phyloP scores from a whole-genome alignment of 257 asterid genomes.

The Craterostigma plantagineum region DNA sequence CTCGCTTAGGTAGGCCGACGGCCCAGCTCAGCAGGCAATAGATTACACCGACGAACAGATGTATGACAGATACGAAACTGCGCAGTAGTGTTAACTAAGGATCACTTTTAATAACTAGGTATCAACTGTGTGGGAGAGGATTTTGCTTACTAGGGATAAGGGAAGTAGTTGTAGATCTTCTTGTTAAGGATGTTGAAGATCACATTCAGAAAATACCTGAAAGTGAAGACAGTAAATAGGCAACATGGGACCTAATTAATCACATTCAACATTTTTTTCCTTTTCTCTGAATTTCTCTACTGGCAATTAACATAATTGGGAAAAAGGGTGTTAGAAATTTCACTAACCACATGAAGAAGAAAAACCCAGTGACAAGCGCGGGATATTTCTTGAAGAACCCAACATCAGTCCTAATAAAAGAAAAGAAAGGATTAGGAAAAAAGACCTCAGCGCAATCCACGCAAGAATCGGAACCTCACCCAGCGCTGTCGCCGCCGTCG shows the following conservation, averaged over 20 bases:
- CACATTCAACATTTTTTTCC: too few species aligned
- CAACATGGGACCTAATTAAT: too few species aligned
- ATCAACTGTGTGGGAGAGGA: slow-evolving; percentile 6
- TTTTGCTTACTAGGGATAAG: too few species aligned
- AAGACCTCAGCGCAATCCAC: slow-evolving; percentile 11
- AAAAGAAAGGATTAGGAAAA: slow-evolving; percentile 1
- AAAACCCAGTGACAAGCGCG: slow-evolving; percentile 68
- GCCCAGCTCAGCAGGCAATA: slow-evolving; percentile 57
- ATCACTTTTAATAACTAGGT: not conserved
- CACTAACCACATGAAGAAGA: slow-evolving; percentile 96
- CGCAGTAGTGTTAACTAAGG: slow-evolving; percentile 6
- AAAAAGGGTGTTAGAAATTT: slow-evolving; percentile 1
- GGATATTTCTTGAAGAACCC: slow-evolving; percentile 73
- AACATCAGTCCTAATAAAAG: slow-evolving; percentile 43
- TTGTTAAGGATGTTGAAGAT: slow-evolving; percentile 93
- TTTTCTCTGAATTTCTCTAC: too few species aligned
- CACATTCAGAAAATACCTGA: slow-evolving; percentile 77
- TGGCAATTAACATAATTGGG: too few species aligned
- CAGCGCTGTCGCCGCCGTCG: slow-evolving; percentile 66
- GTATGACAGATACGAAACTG: slow-evolving; percentile 74
- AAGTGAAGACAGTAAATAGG: slow-evolving; percentile 11
- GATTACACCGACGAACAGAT: slow-evolving; percentile 52
- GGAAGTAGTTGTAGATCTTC: slow-evolving; percentile 51
- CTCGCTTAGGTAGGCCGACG: slow-evolving; percentile 92
- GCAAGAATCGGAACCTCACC: slow-evolving; percentile 65